Evolutionary conservation across 768 basidiomycete genomes (phyloP).

Genomic region (Scleroderma citrinum): DNA sequence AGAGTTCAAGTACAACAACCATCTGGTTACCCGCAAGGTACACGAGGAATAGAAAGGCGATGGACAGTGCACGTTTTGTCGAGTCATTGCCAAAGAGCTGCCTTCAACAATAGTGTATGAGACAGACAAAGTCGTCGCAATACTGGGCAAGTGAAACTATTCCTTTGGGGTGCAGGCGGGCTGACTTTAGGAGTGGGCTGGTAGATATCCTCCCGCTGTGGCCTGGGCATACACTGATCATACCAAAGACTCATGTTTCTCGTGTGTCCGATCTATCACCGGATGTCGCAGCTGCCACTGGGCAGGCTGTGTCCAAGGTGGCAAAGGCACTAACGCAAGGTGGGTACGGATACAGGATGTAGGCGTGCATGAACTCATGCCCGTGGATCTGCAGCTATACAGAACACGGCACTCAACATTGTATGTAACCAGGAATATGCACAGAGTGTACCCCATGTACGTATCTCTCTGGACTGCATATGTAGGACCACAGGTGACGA

Average conservation of each 20-base stretch:
- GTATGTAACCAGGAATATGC: constrained; percentile 82
- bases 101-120: constrained; percentile 48
- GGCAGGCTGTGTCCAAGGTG: constrained; percentile 54
- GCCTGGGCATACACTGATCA: constrained; percentile 61
- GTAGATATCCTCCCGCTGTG: constrained; percentile 70
- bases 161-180: too few relatives aligned
- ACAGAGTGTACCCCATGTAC: constrained; percentile 71
- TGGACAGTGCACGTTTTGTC: constrained; percentile 54
- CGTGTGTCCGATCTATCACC: constrained; percentile 60
- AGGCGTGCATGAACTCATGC: not conserved
- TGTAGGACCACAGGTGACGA: constrained; percentile 1
- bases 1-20: too few relatives aligned
- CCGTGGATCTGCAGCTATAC: constrained; percentile 20
- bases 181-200: not conserved
- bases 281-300: constrained; percentile 53
- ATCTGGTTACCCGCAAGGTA: constrained; percentile 28
- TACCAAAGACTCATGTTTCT: constrained; percentile 60
- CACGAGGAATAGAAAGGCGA: constrained; percentile 48
- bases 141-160: constrained; percentile 46
- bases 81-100: constrained; percentile 39
- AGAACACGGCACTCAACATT: constrained; percentile 65
- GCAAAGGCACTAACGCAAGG: constrained; percentile 60
- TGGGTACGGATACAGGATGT: constrained; percentile 21
- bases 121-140: constrained; percentile 55
- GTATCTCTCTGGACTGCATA: constrained; percentile 15